A percentile compares a stretch with the other conserved stretches of the same genome.
Evolutionary conservation across 140 eudicot genomes (phyloP).

Genomic region (Anethum foeniculum): DNA sequence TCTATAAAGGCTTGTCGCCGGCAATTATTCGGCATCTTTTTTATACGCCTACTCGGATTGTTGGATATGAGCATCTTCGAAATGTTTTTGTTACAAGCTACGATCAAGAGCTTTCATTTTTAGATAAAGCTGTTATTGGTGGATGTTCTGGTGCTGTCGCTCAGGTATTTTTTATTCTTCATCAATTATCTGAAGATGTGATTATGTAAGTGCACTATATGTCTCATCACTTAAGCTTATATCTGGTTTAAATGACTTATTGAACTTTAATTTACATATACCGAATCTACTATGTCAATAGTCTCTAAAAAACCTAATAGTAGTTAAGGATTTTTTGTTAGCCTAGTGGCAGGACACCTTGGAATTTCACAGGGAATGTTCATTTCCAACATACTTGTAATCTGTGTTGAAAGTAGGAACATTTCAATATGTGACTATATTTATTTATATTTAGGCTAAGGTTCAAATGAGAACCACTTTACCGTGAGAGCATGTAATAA

Average conservation of each 20-base stretch:
- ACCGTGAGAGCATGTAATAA: neutral
- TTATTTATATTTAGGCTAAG: neutral
- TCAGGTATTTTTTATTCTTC: constrained; percentile 42
- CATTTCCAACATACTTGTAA: neutral
- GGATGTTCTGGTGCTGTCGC: constrained; percentile 88
- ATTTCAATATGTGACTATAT: no score
- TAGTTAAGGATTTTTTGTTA: neutral
- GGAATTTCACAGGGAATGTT: neutral
- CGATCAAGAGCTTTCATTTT: constrained; percentile 20
- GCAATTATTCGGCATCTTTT: constrained; percentile 69
- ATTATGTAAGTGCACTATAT: neutral
- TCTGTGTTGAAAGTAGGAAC: neutral
- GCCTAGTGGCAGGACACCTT: neutral
- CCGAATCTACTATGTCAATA: neutral
- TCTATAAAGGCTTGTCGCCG: constrained; percentile 69
- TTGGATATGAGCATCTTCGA: constrained; percentile 77
- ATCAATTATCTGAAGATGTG: neutral
- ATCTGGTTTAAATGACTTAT: neutral
- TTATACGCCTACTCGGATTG: constrained; percentile 83
- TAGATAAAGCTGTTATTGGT: constrained; percentile 54
- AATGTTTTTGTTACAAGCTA: constrained; percentile 18
- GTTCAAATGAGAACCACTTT: neutral
- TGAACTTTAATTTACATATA: neutral
- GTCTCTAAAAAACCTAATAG: neutral
- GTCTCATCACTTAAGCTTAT: neutral